A percentile compares a stretch with the other conserved stretches of the same genome.
These are phyloP conservation scores for Edaphochlamys debaryana DNA, from an alignment of 139 green algal genomes.

Conservation along the genomic window DNA sequence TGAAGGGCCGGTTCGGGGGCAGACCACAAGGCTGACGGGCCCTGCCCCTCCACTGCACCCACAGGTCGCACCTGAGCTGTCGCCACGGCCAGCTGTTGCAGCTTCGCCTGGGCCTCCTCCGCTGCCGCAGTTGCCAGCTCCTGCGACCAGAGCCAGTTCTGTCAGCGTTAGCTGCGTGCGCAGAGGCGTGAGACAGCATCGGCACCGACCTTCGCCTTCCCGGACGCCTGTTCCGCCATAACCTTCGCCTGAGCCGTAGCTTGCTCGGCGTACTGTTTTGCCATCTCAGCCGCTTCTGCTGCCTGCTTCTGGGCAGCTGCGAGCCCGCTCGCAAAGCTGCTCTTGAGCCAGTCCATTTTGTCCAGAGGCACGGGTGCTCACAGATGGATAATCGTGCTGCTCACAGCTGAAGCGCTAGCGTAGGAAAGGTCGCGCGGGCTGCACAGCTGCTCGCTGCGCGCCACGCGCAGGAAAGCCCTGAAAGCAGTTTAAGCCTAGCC, in stretches of 20 bases:
- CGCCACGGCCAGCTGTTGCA: not conserved
- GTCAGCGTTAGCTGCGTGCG: too few species aligned
- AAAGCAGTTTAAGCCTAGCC: too few species aligned
- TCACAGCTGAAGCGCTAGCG: too few species aligned
- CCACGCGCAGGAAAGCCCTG: too few species aligned
- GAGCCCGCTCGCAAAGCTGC: not conserved
- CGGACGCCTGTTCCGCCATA: conserved; percentile 4
- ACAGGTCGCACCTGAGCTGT: not conserved
- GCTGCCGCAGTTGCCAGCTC: conserved; percentile 18
- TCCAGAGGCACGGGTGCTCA: too few species aligned
- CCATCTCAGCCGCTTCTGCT: conserved; percentile 29
- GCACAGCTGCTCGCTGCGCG: too few species aligned
- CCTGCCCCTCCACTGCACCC: too few species aligned
- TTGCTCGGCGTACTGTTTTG: conserved; percentile 26
- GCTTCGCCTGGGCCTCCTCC: conserved; percentile 18
- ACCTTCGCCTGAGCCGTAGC: conserved; percentile 11
- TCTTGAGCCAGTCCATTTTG: conserved; percentile 34
- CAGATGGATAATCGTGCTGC: too few species aligned
- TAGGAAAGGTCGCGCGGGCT: too few species aligned
- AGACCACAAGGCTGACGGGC: too few species aligned
- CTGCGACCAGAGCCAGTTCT: not conserved
- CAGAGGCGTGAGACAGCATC: not conserved
- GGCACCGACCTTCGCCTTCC: not conserved
- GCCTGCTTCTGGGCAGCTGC: conserved; percentile 30
- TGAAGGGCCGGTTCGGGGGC: too few species aligned